phyloP scores from a whole-genome alignment of 306 rosid genomes.

The Medicago truncatula region DNA sequence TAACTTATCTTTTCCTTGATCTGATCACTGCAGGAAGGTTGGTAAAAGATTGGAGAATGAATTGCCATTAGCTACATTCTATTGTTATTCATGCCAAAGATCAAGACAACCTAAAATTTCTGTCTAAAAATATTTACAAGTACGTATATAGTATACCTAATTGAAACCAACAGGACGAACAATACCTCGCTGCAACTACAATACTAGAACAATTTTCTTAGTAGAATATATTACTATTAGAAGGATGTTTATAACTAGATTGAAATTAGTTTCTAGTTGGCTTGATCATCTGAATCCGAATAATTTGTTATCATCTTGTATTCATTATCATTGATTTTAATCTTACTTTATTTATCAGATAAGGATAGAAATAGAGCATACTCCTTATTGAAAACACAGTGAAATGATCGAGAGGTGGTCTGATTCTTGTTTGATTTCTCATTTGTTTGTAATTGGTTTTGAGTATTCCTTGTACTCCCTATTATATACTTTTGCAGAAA shows the following conservation, averaged over 20 bases:
- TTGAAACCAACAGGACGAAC: constrained; percentile 10
- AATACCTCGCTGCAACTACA: constrained; percentile 10
- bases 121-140: constrained; percentile 2
- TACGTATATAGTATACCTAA: constrained; percentile 21
- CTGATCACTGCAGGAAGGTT: constrained; percentile 59
- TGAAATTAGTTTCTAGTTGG: not conserved
- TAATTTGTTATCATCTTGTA: not conserved
- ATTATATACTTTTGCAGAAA: too few relatives aligned
- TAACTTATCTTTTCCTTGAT: constrained; percentile 77
- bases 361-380: not conserved
- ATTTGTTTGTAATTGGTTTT: not conserved
- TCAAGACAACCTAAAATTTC: constrained; percentile 10
- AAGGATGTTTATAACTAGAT: not conserved
- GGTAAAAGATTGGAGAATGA: constrained; percentile 21
- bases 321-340: not conserved
- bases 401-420: not conserved
- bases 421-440: not conserved
- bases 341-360: not conserved
- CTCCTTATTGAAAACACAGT: not conserved
- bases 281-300: not conserved
- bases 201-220: constrained; percentile 1
- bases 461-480: not conserved
- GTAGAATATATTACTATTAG: not conserved
- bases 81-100: constrained; percentile 29
- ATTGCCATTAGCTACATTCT: constrained; percentile 17